Percentiles rank a stretch among this genome's conserved stretches.
These are phyloP conservation scores for Irpex sp. DNA, from an alignment of 1,284 basidiomycete species.

Conservation along the genomic window DNA sequence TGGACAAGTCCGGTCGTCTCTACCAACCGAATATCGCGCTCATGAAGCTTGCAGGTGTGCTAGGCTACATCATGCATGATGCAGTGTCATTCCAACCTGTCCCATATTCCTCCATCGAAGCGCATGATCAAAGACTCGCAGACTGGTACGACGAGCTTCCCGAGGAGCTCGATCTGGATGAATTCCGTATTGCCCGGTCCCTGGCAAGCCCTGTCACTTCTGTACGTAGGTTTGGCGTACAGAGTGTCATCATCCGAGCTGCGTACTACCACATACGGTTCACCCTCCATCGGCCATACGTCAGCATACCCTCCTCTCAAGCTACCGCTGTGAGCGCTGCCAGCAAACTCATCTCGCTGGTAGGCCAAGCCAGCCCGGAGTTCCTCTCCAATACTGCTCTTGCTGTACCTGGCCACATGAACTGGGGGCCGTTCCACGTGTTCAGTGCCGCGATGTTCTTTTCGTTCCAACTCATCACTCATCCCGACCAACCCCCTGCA, in stretches of 20 bases:
- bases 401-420: constrained; percentile 75
- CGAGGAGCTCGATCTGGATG: constrained; percentile 68
- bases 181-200: constrained; percentile 64
- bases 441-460: constrained; percentile 86
- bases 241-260: constrained; percentile 72
- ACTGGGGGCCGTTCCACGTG: constrained; percentile 77
- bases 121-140: constrained; percentile 62
- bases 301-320: constrained; percentile 56
- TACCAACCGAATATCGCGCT: constrained; percentile 72
- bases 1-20: constrained; percentile 58
- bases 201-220: constrained; percentile 56
- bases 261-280: constrained; percentile 79
- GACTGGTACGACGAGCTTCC: constrained; percentile 75
- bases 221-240: constrained; percentile 63
- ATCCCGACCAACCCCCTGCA: constrained; percentile 73
- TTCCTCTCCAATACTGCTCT: constrained; percentile 64
- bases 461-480: constrained; percentile 76
- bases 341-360: constrained; percentile 71
- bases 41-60: constrained; percentile 69
- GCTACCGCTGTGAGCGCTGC: constrained; percentile 72
- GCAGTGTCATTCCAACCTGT: constrained; percentile 74
- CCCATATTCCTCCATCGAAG: constrained; percentile 67
- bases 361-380: constrained; percentile 57
- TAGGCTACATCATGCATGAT: constrained; percentile 80
- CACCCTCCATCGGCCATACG: constrained; percentile 76